Percentiles rank a stretch among this genome's conserved stretches.
Conservation (phyloP, 2,329 filamentous ascomycete genomes). For the Hortaea sp. region DNA sequence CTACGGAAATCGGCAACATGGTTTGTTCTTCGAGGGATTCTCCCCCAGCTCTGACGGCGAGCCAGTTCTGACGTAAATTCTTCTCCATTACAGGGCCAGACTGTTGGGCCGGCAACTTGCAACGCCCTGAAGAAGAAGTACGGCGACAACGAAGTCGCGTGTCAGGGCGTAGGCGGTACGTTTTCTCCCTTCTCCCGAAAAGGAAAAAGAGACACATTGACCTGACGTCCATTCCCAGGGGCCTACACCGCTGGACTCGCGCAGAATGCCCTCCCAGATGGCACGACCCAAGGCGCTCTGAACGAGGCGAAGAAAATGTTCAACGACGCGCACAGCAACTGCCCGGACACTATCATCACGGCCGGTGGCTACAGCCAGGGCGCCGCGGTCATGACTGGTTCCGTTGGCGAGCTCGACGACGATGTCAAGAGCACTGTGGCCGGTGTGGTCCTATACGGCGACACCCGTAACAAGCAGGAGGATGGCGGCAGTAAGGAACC, state of each 20-base stretch:
- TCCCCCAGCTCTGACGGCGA: too few species aligned
- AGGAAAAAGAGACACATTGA: too few species aligned
- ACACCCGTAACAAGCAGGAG: slow-evolving; percentile 31
- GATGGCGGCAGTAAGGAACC: slow-evolving; percentile 15
- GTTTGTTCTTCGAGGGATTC: slow-evolving; percentile 12
- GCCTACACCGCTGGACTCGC: slow-evolving; percentile 11
- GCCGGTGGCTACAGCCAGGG: slow-evolving; percentile 28
- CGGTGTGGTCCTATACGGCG: slow-evolving; percentile 31
- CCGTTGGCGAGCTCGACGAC: slow-evolving; percentile 21
- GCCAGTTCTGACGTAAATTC: too few species aligned
- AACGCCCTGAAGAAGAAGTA: slow-evolving; percentile 11
- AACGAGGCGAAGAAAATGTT: slow-evolving; percentile 14
- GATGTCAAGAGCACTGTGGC: slow-evolving; percentile 23
- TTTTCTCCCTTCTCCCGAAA: too few species aligned
- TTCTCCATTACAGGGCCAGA: slow-evolving; percentile 5
- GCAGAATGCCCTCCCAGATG: slow-evolving; percentile 13
- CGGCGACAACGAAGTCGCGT: slow-evolving; percentile 12
- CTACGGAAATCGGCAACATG: slow-evolving; percentile 44
- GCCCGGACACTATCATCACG: slow-evolving; percentile 18
- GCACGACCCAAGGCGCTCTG: slow-evolving; percentile 5
- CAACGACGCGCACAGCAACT: slow-evolving; percentile 15
- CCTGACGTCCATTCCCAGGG: too few species aligned
- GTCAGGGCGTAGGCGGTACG: slow-evolving; percentile 19
- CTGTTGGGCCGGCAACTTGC: slow-evolving; percentile 18
- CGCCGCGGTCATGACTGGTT: slow-evolving; percentile 28